These are phyloP conservation scores for Ottelia alismoides DNA, from an alignment of 106 monocot genomes.

Conservation along the genomic window DNA sequence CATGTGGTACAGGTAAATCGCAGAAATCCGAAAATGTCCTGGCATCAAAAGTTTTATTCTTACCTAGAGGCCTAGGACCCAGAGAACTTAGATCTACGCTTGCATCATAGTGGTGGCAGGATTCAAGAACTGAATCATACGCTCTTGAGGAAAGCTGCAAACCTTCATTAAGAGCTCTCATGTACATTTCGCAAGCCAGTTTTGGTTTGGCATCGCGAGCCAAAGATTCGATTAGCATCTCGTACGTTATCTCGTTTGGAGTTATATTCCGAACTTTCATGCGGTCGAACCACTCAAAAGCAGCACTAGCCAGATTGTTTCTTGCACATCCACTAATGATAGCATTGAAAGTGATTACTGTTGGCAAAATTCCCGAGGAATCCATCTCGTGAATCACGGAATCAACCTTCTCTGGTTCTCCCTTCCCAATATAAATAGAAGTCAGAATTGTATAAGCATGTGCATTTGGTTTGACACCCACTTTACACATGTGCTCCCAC, in stretches of 20 bases:
- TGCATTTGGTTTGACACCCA: conserved; percentile 61
- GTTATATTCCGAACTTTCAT: conserved; percentile 58
- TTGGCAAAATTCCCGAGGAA: conserved; percentile 43
- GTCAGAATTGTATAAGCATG: conserved; percentile 82
- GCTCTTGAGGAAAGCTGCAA: conserved; percentile 47
- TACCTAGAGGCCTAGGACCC: too few relatives aligned
- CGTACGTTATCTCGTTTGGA: conserved; percentile 84
- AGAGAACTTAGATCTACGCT: conserved; percentile 32
- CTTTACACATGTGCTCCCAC: conserved; percentile 92
- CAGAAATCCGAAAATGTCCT: too few relatives aligned
- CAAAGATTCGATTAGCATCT: conserved; percentile 62
- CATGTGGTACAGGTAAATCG: too few relatives aligned
- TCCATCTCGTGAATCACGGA: conserved; percentile 47
- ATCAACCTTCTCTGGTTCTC: conserved; percentile 49
- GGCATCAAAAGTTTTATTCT: too few relatives aligned
- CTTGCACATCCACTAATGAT: conserved; percentile 70
- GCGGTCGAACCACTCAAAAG: conserved; percentile 81
- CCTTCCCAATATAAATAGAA: conserved; percentile 59
- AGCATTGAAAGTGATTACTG: conserved; percentile 82
- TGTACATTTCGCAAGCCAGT: conserved; percentile 77
- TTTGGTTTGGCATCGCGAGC: conserved; percentile 46
- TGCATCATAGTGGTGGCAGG: conserved; percentile 25
- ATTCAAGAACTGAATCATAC: conserved; percentile 51
- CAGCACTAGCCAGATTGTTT: conserved; percentile 34
- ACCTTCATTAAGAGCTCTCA: conserved; percentile 39